Base-by-base conservation (phyloP, 345 rosid species). In the Adansonia digitata region DNA sequence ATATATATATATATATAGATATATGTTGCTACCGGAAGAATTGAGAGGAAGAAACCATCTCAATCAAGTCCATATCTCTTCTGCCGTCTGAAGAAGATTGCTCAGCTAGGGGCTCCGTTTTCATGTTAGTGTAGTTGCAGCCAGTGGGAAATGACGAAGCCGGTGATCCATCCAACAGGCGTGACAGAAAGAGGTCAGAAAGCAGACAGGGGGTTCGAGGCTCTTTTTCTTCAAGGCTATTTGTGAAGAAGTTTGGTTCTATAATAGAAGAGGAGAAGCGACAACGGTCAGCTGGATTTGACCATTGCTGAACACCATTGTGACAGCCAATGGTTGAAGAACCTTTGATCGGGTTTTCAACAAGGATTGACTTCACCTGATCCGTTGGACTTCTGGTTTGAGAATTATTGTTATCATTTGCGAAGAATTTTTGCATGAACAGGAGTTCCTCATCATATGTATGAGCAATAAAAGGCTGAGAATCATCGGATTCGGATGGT, bases 21-120 rank as follows among this genome's bases (percentile, higher is more conserved):
- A 49, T 49, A 5, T 5, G 57, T 74, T 69, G 66, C 82, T 84
- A 35, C 78, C 75, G 80, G 67, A 66, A 63, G 77, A 82, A 84
- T 27, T 75, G 78, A 76, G 84, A 83, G 78, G 89, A 88, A 73
- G 88, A 85, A 64, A 94, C 74, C 98, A 94, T 92, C 90, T 94
- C 98, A 22, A 94, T 87, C 90, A 93, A 82, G 83, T 95, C 99
- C 96, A 93, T 93, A 79, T 94, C 98, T 74, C 82, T 85, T 66
- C 67, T 81, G 68, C 80, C 87, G 37, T 70, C 61, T 4, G 81
- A 71, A 39, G 67, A 64, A 34, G 69, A 84, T 73, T 85, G 87
- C 74, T 79, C 74, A 35, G 60, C 65, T 59, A 68, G 57, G 56
- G 26, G 20, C 70, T 82, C 72, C 56, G 2, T 71, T 63, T 66